Evolutionary conservation across 106 monocot genomes (phyloP), one percentile per base, ranked within the genome.

Genomic region (Apostasia shenzhenica): DNA sequence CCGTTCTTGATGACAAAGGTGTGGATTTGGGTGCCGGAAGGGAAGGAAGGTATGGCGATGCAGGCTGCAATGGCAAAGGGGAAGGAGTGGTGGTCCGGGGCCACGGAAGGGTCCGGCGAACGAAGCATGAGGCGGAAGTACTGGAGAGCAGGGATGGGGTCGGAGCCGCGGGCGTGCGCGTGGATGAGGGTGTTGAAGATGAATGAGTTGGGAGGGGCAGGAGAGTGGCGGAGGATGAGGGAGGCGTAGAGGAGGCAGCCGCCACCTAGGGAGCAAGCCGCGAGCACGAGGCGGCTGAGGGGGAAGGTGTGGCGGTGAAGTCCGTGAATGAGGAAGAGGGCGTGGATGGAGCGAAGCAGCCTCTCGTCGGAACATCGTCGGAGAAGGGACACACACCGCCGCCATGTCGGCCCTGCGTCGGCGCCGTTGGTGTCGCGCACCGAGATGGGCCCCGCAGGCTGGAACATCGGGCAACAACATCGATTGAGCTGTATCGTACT

Each of bases 21-120:
- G 76, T 86, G 90, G 75, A 86, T n/a, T 54, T 90, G 90, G 45
- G 46, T 11, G 13, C 86, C 86, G 57, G 51, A 13, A 37, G 62
- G 52, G 70, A 74, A 43, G 50, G 61, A 76, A 14, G 54, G 57
- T 12, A 55, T 6, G 54, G 68, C 4, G 44, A 67, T 41, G 71
- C 78, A 83, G 40, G 83, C 77, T 52, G 75, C 39, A 60, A 90
- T 75, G 60, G 72, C 80, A 65, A 83, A 81, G 40, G 90, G 83
- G 76, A 81, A 86, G 66, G 85, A 64, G 73, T 70, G 78, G 73
- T 86, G 90, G 71, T 90, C 75, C 54, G 53, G 67, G 26, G 72
- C 54, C 66, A 78, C 1, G 61, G 67, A 9, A 55, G 60, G 48
- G 54, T 67, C 10, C 0, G 47, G 10, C 6, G 70, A 52, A 41